Conservation (phyloP, 805 yeast genomes). For the Saccharomycodes ludwigii region DNA sequence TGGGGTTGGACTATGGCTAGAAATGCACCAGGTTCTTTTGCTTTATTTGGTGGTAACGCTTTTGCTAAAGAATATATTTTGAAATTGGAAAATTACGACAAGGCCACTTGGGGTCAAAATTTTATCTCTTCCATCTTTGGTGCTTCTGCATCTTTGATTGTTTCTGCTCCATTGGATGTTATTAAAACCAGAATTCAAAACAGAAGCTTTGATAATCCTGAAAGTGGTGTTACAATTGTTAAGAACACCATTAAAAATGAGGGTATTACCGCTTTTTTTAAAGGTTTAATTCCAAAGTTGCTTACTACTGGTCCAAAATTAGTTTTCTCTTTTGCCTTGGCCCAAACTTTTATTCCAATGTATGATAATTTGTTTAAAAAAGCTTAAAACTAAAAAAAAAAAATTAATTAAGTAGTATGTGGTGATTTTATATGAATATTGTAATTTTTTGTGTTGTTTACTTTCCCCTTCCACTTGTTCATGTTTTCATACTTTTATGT, state of each 20-base stretch:
- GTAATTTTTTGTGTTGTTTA: too few species aligned
- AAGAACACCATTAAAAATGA: constrained; percentile 89
- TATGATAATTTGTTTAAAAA: constrained; percentile 59
- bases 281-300: constrained; percentile 92
- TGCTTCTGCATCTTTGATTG: constrained; percentile 92
- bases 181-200: constrained; percentile 98
- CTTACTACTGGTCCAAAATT: constrained; percentile 97
- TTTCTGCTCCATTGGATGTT: constrained; percentile 95
- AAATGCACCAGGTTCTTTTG: constrained; percentile 98
- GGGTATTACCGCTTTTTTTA: constrained; percentile 83
- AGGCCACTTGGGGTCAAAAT: constrained; percentile 93
- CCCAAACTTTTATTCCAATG: constrained; percentile 93
- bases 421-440: too few species aligned
- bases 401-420: background rate
- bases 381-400: constrained; percentile 4
- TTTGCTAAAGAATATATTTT: constrained; percentile 95
- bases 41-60: constrained; percentile 96
- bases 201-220: constrained; percentile 89
- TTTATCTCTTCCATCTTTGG: constrained; percentile 91
- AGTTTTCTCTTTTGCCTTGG: constrained; percentile 95
- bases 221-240: constrained; percentile 82
- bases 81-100: constrained; percentile 72
- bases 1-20: constrained; percentile 99
- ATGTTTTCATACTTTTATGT: too few species aligned
- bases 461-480: too few species aligned